Conservation (phyloP, 352 stramenopile species). For the Phytophthora crassamura region DNA sequence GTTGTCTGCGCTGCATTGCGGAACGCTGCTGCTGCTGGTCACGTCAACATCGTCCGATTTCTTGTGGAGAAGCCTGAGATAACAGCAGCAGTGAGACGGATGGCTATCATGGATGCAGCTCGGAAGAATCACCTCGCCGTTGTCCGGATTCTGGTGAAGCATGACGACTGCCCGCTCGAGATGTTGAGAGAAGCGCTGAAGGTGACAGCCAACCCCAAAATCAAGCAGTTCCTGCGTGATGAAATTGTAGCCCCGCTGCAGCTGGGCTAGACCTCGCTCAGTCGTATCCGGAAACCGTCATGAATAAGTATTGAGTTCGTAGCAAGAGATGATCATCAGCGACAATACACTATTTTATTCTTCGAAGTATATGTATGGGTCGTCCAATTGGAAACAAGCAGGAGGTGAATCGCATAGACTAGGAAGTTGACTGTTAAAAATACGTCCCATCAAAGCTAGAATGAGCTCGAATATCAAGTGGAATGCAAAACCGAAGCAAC, state of each 20-base stretch:
- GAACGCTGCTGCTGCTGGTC: not conserved
- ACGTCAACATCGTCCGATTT: not conserved
- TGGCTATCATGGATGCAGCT: constrained; percentile 1
- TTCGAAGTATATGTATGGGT: too few species aligned
- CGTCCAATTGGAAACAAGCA: too few species aligned
- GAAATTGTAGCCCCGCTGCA: not conserved
- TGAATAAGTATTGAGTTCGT: too few species aligned
- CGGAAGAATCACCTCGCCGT: not conserved
- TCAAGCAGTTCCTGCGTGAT: not conserved
- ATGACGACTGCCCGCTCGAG: not conserved
- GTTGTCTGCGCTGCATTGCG: not conserved
- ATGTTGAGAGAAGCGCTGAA: not conserved
- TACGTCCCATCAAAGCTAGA: too few species aligned
- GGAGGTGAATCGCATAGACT: too few species aligned
- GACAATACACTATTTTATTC: too few species aligned
- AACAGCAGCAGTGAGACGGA: not conserved
- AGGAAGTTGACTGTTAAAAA: too few species aligned
- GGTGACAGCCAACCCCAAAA: not conserved
- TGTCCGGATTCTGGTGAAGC: not conserved
- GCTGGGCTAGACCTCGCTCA: too few species aligned
- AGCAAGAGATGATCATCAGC: too few species aligned
- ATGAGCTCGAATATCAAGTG: too few species aligned
- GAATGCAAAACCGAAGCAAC: too few species aligned
- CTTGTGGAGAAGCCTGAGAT: not conserved
- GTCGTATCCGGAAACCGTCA: too few species aligned